Conservation (phyloP, 2,329 filamentous ascomycete species). For the Berkeleyomyces rouxiae region DNA sequence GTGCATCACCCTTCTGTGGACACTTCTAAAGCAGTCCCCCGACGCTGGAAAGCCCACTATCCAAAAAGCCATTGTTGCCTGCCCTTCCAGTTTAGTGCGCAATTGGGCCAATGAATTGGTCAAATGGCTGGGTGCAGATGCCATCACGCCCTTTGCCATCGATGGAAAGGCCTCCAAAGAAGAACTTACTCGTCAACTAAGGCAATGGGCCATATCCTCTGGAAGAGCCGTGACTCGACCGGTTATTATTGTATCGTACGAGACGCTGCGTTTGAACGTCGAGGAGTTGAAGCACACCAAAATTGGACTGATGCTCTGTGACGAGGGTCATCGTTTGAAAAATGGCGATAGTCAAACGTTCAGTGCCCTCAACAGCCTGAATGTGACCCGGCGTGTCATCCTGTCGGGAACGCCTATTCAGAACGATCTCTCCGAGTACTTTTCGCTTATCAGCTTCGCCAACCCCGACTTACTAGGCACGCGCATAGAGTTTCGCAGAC, state of each 20-base stretch:
- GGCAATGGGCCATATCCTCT: conserved; percentile 84
- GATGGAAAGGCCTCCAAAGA: conserved; percentile 94
- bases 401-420: conserved; percentile 94
- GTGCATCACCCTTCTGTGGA: conserved; percentile 95
- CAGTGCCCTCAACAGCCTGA: conserved; percentile 72
- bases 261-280: conserved; percentile 80
- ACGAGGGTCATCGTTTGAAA: conserved; percentile 91
- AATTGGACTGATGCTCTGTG: conserved; percentile 85
- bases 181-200: conserved; percentile 74
- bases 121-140: conserved; percentile 90
- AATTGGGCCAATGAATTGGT: conserved; percentile 97
- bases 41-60: conserved; percentile 89
- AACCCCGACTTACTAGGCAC: conserved; percentile 87
- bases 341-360: conserved; percentile 96
- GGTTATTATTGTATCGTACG: conserved; percentile 94
- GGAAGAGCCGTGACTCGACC: conserved; percentile 82
- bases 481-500: conserved; percentile 79
- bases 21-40: conserved; percentile 82
- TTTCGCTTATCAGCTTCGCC: conserved; percentile 86
- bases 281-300: conserved; percentile 78
- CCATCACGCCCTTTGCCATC: conserved; percentile 83
- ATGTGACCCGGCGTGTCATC: conserved; percentile 83
- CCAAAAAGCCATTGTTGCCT: conserved; percentile 92
- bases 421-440: conserved; percentile 97
- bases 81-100: conserved; percentile 84